phyloP scores from a whole-genome alignment of 2,329 filamentous ascomycete genomes.

The Alternaria infectoria region DNA sequence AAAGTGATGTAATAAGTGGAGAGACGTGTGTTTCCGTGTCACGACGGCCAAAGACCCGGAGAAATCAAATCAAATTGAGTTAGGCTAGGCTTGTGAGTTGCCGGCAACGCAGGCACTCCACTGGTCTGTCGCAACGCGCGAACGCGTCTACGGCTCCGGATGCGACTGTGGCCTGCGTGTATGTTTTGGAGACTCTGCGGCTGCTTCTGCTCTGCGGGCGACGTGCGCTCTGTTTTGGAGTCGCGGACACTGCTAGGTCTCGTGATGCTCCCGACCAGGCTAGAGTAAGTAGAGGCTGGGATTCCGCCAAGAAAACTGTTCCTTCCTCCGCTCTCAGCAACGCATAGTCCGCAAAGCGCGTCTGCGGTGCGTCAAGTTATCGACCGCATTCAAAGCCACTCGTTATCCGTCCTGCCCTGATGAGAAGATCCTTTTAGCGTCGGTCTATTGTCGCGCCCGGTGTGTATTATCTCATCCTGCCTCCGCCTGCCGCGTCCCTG shows the following conservation, averaged over 20 bases:
- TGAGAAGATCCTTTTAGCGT: slow-evolving; percentile 35
- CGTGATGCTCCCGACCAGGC: slow-evolving; percentile 22
- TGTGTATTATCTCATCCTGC: slow-evolving; percentile 22
- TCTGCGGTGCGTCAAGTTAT: slow-evolving; percentile 42
- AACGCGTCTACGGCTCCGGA: slow-evolving; percentile 23
- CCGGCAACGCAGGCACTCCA: slow-evolving; percentile 47
- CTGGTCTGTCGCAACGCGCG: slow-evolving; percentile 37
- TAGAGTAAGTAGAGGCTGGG: slow-evolving; percentile 10
- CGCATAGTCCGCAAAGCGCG: slow-evolving; percentile 44
- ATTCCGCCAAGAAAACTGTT: slow-evolving; percentile 13
- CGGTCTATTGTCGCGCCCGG: slow-evolving; percentile 28
- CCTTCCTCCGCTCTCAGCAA: slow-evolving; percentile 32
- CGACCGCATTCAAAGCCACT: slow-evolving; percentile 35
- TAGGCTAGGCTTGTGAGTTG: slow-evolving; percentile 44
- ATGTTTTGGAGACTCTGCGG: not conserved
- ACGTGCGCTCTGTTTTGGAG: slow-evolving; percentile 17
- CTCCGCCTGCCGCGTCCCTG: slow-evolving; percentile 19
- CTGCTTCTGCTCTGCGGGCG: not conserved
- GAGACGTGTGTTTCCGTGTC: slow-evolving; percentile 46
- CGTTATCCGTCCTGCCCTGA: slow-evolving; percentile 36
- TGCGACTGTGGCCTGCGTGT: slow-evolving; percentile 6
- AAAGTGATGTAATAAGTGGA: slow-evolving; percentile 48
- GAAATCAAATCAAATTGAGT: slow-evolving; percentile 37
- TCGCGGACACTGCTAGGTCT: slow-evolving; percentile 16
- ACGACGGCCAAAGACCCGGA: slow-evolving; percentile 44